Evolutionary conservation across 345 rosid species (phyloP), one percentile per base, ranked within the genome.

Genomic region (Mercurialis annua): DNA sequence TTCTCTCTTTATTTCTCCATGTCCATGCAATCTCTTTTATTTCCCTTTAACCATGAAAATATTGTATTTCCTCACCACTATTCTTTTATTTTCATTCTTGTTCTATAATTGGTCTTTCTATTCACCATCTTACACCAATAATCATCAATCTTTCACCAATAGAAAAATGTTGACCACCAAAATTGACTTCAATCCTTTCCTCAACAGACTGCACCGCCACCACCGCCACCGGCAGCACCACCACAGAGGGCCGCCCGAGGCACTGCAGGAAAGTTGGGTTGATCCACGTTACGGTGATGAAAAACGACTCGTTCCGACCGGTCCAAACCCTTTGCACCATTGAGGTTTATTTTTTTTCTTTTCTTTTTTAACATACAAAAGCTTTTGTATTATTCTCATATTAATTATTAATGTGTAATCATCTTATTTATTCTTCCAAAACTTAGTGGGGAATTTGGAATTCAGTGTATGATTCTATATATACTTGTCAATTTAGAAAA

Each of bases 281-380:
- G 93, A 91, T 67, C 84, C 78, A 0, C 78, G 75, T 11, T 87
- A 76, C 55, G 90, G 88, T 6, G 89, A 5, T 3, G 86, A 83
- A n/a, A 81, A 86, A 36, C 81, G 95, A 44, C 84, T 81, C 27
- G 86, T 88, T 59, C 95, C 95, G 46, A 81, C 88, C 21, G 95
- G 95, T 76, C 95, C 95, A 62, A 88, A 88, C 76, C 95, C 95
- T 5, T 70, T 88, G 85, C 95, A 88, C 80, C 91, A 88, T 73
- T 88, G 80, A 88, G 75, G 50, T 38, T 44, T 50, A 44, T 8
- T 31, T 49, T 42, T 59, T 59, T 72, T 20, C 55, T 64, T 24
- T 24, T 43, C n/a, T 31, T 54, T 34, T 10, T 23, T 36, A 46
- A 12, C 36, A 68, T 48, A 68, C 31, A 52, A 15, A 27, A 15